Evolutionary conservation across 768 basidiomycete genomes (phyloP).

Genomic region (Leccinum barrowsii): DNA sequence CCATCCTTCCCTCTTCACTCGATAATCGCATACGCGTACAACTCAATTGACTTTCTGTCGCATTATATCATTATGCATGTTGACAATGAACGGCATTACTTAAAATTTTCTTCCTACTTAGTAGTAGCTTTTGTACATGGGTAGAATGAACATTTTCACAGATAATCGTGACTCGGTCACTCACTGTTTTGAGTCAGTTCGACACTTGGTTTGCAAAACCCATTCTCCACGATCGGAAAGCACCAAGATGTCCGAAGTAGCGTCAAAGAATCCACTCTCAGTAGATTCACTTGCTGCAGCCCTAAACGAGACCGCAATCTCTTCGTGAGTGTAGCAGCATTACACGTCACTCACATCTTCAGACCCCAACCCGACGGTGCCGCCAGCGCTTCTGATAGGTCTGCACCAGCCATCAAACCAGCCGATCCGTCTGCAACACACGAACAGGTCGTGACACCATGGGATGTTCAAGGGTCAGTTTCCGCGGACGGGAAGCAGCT

Average conservation of each 20-base stretch:
- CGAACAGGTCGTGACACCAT: slow-evolving; percentile 90
- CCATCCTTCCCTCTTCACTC: slow-evolving; percentile 25
- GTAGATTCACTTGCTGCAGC: slow-evolving; percentile 28
- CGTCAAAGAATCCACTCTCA: slow-evolving; percentile 21
- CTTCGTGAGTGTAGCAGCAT: slow-evolving; percentile 23
- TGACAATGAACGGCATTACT: neutral
- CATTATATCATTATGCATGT: slow-evolving; percentile 28
- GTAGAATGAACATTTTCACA: neutral
- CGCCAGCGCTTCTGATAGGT: neutral
- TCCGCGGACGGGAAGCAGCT: slow-evolving; percentile 85
- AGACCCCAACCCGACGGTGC: slow-evolving; percentile 14
- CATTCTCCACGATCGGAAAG: neutral
- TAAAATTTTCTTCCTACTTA: neutral
- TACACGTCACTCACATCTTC: neutral
- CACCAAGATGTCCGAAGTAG: slow-evolving; percentile 20
- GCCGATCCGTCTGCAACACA: slow-evolving; percentile 31
- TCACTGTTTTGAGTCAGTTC: neutral
- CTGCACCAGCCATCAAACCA: slow-evolving; percentile 33
- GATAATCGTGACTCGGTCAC: slow-evolving; percentile 3
- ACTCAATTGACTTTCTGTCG: slow-evolving; percentile 19
- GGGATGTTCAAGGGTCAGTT: slow-evolving; percentile 94
- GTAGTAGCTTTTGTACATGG: neutral
- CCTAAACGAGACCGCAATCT: slow-evolving; percentile 26
- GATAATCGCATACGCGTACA: slow-evolving; percentile 27
- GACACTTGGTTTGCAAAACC: neutral